Evolutionary conservation across 1,284 basidiomycete genomes (phyloP), one percentile per base, ranked within the genome.

Genomic region (Vanrija pseudolonga): DNA sequence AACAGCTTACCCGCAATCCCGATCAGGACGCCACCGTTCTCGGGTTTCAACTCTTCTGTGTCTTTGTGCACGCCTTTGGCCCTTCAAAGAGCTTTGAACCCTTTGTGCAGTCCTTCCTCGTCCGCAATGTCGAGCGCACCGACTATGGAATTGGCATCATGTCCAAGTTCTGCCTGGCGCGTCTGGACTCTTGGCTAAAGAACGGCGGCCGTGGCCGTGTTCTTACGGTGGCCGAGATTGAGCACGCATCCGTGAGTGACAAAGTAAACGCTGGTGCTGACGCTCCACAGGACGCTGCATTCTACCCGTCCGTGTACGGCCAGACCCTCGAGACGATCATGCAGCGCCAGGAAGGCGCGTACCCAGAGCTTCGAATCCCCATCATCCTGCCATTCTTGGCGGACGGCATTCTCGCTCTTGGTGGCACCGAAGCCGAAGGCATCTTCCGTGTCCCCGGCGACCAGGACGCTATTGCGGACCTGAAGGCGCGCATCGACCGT

Each of bases 371-470:
- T 61, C 87, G 86, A 72, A 85, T 94, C 7, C 92, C 92, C 14
- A 89, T 93, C 72, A 88, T 95, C 65, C 83, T 95, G 4, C 89
- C 90, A 18, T 95, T 95, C 80, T 84, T 95, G 28, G 85, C 89
- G 1, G 88, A 94, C 64, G 90, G 89, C 8, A 91, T 95, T 62
- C 82, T 96, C 23, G 88, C 89, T 3, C 80, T 93, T 4, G 90
- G 90, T 1, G 90, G 91, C 3, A 83, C 85, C 38, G 85, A 85
- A 66, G 78, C 85, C 22, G 90, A 94, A 66, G 92, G 92, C 26
- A 91, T 94, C 58, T 96, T 94, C 77, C 85, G 92, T 40, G 84
- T 93, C 3, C 87, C 91, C 7, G 92, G 91, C 0, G 91, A 95
- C 71, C 81, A 82, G 12, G 92, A 95, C 73, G 81, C 84, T 4